phyloP scores from a whole-genome alignment of 2,329 filamentous ascomycete genomes.

The Elsinoe arachidis region DNA sequence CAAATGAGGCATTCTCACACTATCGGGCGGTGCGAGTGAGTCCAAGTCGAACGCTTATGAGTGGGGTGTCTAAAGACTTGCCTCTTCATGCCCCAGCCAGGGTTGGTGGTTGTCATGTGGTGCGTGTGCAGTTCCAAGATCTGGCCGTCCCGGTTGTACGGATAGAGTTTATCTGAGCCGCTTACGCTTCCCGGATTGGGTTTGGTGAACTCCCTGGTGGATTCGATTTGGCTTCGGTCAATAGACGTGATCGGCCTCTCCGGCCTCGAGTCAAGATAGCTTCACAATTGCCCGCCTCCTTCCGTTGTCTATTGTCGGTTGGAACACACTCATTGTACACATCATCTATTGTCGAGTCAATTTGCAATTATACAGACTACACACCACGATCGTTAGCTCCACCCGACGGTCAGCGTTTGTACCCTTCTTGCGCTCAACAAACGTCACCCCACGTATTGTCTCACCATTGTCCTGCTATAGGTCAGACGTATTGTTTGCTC shows the following conservation, averaged over 20 bases:
- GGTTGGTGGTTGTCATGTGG: not conserved
- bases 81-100: not conserved
- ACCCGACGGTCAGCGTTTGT: not conserved
- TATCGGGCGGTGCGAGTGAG: no score
- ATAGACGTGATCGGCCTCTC: conserved; percentile 7
- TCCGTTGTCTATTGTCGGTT: not conserved
- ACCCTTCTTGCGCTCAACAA: not conserved
- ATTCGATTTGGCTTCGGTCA: not conserved
- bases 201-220: not conserved
- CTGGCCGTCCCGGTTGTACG: not conserved
- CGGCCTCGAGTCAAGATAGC: conserved; percentile 8
- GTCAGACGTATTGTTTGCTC: not conserved
- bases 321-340: not conserved
- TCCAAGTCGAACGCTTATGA: no score
- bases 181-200: conserved; percentile 1
- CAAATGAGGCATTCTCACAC: not conserved
- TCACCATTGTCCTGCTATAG: conserved; percentile 7
- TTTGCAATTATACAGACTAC: not conserved
- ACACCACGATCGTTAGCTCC: not conserved
- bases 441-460: conserved; percentile 8
- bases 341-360: not conserved
- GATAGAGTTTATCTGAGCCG: conserved; percentile 4
- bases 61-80: no score
- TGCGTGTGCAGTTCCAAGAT: not conserved
- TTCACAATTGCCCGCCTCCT: not conserved